A percentile compares a stretch with the other conserved stretches of the same genome.
Conservation (phyloP, 2,329 filamentous ascomycete species). For the Xylariaceae sp. region DNA sequence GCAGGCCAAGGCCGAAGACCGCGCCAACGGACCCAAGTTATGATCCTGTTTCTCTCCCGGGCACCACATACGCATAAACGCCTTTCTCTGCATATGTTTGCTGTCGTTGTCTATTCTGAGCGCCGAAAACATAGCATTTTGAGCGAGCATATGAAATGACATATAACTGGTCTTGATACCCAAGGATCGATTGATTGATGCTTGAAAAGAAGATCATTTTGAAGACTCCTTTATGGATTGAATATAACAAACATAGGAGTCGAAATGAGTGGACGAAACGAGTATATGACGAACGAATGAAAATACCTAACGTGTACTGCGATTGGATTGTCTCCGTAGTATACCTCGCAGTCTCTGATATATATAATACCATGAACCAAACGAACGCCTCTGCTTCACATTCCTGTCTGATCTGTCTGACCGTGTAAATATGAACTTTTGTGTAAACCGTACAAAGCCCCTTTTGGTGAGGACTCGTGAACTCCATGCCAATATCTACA, state of each 20-base stretch:
- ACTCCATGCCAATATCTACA: too few relatives aligned
- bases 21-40: conserved; percentile 28
- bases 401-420: too few relatives aligned
- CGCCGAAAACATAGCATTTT: neutral
- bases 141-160: neutral
- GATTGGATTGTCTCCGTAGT: too few relatives aligned
- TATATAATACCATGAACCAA: too few relatives aligned
- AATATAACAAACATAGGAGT: neutral
- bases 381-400: too few relatives aligned
- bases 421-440: too few relatives aligned
- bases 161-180: neutral
- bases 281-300: neutral
- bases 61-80: neutral
- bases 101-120: neutral
- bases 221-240: neutral
- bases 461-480: too few relatives aligned
- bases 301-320: neutral
- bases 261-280: neutral
- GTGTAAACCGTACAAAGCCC: too few relatives aligned
- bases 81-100: neutral
- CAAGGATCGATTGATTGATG: neutral
- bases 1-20: conserved; percentile 34
- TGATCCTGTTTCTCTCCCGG: conserved; percentile 1
- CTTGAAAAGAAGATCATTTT: too few relatives aligned
- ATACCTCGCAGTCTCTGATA: too few relatives aligned